Evolutionary conservation across 1,139 yeast species (phyloP).

Genomic region (Fermentozyma sake): DNA sequence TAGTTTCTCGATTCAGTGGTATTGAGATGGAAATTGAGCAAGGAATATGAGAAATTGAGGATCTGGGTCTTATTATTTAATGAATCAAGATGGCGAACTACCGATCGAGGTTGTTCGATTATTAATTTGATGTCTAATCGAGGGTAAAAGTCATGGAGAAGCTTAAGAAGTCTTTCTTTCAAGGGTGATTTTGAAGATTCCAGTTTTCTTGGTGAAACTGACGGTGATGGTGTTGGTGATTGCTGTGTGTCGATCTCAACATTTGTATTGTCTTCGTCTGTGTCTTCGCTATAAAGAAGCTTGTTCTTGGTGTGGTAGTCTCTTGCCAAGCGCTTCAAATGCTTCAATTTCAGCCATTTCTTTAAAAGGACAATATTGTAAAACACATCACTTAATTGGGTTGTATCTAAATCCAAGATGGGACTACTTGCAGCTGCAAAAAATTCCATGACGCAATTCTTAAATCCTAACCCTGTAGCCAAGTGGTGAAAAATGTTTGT

Average conservation of each 20-base stretch:
- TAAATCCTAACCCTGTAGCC: slow-evolving; percentile 32
- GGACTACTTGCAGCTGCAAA: slow-evolving; percentile 47
- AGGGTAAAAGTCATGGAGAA: slow-evolving; percentile 44
- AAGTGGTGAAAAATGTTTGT: slow-evolving; percentile 46
- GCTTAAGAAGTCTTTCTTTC: slow-evolving; percentile 9
- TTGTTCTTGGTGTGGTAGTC: slow-evolving; percentile 3
- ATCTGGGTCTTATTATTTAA: slow-evolving; percentile 20
- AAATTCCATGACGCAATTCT: slow-evolving; percentile 33
- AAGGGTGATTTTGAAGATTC: slow-evolving; percentile 1
- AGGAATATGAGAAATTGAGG: slow-evolving; percentile 34
- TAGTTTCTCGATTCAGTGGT: slow-evolving; percentile 35
- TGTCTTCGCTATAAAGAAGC: neutral
- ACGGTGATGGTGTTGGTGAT: no score
- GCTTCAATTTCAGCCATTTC: slow-evolving; percentile 27
- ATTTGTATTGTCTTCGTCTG: slow-evolving; percentile 2
- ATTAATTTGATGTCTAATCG: slow-evolving; percentile 36
- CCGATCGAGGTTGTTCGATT: slow-evolving; percentile 40
- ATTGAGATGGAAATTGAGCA: slow-evolving; percentile 31
- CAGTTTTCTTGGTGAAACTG: no score
- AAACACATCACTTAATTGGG: slow-evolving; percentile 36
- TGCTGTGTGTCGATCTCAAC: slow-evolving; percentile 1
- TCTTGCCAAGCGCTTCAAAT: slow-evolving; percentile 10
- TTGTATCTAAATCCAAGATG: slow-evolving; percentile 45
- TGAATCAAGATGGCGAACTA: slow-evolving; percentile 27
- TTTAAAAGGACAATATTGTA: slow-evolving; percentile 31